A percentile compares a stretch with the other conserved stretches of the same genome.
phyloP scores from a whole-genome alignment of 2,329 filamentous ascomycete species.

The Colletotrichum siamense region DNA sequence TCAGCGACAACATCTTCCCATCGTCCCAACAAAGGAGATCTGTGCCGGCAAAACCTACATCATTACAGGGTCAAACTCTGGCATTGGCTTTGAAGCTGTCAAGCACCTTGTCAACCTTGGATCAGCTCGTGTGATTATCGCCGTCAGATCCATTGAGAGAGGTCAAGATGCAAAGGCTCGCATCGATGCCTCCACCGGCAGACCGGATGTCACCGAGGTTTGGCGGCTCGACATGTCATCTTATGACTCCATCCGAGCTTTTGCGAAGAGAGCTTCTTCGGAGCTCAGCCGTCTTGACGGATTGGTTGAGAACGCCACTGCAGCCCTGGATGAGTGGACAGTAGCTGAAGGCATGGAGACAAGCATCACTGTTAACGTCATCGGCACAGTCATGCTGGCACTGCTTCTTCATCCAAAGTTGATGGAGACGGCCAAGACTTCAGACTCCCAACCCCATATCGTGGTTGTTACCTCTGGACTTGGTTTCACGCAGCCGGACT shows the following conservation, averaged over 20 bases:
- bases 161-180: background rate
- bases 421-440: background rate
- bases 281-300: background rate
- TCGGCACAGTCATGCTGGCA: constrained; percentile 22
- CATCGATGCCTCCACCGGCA: background rate
- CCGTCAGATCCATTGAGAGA: background rate
- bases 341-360: constrained; percentile 51
- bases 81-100: background rate
- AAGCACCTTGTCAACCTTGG: background rate
- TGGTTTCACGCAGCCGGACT: background rate
- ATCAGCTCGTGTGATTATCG: background rate
- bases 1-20: background rate
- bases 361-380: constrained; percentile 43
- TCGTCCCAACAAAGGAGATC: background rate
- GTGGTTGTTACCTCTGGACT: background rate
- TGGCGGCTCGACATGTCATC: background rate
- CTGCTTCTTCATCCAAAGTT: background rate
- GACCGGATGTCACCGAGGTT: background rate
- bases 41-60: background rate
- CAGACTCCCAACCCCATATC: background rate
- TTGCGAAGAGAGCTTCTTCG: background rate
- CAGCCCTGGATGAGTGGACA: constrained; percentile 38
- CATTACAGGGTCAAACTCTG: background rate
- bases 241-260: background rate
- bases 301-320: constrained; percentile 42